Base-by-base conservation (phyloP, 345 rosid species). In the Bruguiera sexangula region DNA sequence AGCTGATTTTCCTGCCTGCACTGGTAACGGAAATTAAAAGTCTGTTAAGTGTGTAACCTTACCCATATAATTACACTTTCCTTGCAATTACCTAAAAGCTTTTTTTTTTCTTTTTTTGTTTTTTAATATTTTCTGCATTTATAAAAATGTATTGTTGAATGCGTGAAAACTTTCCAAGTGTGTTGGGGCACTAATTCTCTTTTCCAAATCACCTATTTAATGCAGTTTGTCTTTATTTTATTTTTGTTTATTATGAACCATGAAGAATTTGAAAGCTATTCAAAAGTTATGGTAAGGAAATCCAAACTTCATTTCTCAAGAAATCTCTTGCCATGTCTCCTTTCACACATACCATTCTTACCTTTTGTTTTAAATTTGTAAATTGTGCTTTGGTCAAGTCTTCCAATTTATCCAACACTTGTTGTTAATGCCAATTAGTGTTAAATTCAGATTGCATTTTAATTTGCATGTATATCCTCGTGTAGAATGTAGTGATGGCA, bases 1-100 rank as follows among this genome's bases (percentile, higher is more conserved):
- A 79, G 96, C 97, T 73, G 96, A 89, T 75, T 82, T 92, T 77
- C 99, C 99, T 43, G 83, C 99, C 65, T 88, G 96, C 85, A 87
- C 87, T 65, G 96, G 97, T 92, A 80, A 59, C 53, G 3, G 65
- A 67, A 43, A 58, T 20, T 55, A 56, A 24, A n/a, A 24, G 10
- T n/a, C 18, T 56, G 29, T 21, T 56, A 21, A 56, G 6, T 8
- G 24, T 54, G 8, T 54, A 34, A 34, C 7, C 37, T 34, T 34
- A 43, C 19, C 50, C 1, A 13, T 43, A 11, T 43, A 43, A 43
- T 43, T 43, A 43, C 18, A 3, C 5, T 43, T 43, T 15, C 50
- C 50, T 43, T 43, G 5, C 50, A 11, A 15, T 11, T 4, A 13
- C 50, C 50, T 11, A 43, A 43, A 43, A 39, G 2, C 20, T 15